Percentiles rank a stretch among this genome's conserved stretches.
Evolutionary conservation across 2,329 filamentous ascomycete species (phyloP).

Genomic region (Aspergillus unguis): DNA sequence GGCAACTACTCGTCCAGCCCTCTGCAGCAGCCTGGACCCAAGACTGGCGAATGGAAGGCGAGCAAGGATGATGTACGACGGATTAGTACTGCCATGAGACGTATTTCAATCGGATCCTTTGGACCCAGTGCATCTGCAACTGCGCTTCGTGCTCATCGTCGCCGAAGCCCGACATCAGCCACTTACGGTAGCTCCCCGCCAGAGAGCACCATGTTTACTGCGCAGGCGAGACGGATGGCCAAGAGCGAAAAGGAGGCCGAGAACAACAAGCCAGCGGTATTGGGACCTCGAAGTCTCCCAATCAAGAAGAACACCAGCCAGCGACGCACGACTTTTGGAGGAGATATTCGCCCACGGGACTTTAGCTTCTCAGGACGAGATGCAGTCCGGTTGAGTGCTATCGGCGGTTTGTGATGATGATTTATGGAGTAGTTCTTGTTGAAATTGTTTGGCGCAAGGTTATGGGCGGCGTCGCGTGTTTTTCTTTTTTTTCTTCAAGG

Average conservation of each 20-base stretch:
- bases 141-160: constrained; percentile 47
- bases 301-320: constrained; percentile 53
- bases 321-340: constrained; percentile 42
- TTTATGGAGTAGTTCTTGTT: constrained; percentile 15
- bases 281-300: constrained; percentile 60
- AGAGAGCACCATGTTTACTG: constrained; percentile 61
- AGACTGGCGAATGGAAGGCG: constrained; percentile 44
- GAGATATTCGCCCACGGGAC: constrained; percentile 40
- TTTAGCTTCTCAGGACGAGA: constrained; percentile 38
- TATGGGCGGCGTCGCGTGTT: constrained; percentile 25
- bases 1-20: constrained; percentile 35
- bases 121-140: constrained; percentile 38
- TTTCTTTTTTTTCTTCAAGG: constrained; percentile 14
- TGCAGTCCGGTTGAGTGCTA: constrained; percentile 37
- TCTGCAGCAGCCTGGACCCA: constrained; percentile 43
- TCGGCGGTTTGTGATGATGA: constrained; percentile 36
- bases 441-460: constrained; percentile 16
- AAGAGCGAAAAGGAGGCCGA: constrained; percentile 58
- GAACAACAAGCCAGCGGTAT: constrained; percentile 54
- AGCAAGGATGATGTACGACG: constrained; percentile 51
- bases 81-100: constrained; percentile 57
- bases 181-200: constrained; percentile 53
- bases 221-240: constrained; percentile 65
- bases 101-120: constrained; percentile 47
- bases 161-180: constrained; percentile 54